Evolutionary conservation across 805 yeast genomes (phyloP).

Genomic region (Dipodascus albidus): DNA sequence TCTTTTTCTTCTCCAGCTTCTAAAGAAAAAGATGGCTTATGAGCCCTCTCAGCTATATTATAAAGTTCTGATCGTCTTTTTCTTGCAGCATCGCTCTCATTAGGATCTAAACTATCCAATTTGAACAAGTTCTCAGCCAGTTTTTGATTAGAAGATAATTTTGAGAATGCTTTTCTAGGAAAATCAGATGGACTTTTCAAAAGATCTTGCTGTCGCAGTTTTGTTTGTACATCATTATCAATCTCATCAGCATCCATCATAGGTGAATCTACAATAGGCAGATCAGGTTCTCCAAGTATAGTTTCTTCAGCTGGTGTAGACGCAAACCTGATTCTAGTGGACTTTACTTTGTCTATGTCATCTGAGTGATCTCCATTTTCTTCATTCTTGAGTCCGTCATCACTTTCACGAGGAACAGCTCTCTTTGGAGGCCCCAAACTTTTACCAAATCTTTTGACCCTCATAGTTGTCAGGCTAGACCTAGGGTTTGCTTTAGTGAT

Average conservation of each 20-base stretch:
- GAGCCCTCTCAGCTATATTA: not conserved
- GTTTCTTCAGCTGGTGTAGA: not conserved
- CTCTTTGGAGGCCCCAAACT: not conserved
- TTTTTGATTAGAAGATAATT: not conserved
- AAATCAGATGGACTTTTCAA: not conserved
- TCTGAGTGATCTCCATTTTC: not conserved
- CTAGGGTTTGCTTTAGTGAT: slow-evolving; percentile 3
- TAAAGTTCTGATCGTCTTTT: not conserved
- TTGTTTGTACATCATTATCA: not conserved
- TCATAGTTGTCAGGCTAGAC: slow-evolving; percentile 1
- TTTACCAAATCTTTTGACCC: slow-evolving; percentile 9
- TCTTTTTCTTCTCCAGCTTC: not conserved
- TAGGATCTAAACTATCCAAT: not conserved
- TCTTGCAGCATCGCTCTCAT: not conserved
- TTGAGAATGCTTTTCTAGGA: not conserved
- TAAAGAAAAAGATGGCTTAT: not conserved
- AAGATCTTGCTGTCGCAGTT: not conserved
- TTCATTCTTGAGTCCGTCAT: not conserved
- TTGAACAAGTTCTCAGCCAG: not conserved
- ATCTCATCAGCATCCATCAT: not conserved
- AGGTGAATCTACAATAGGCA: not conserved
- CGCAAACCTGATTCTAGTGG: not conserved
- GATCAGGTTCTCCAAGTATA: not conserved
- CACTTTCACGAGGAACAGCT: not conserved
- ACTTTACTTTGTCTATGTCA: not conserved